phyloP scores from a whole-genome alignment of 371 early-diverging fungal species.

The Lichtheimia ornata region DNA sequence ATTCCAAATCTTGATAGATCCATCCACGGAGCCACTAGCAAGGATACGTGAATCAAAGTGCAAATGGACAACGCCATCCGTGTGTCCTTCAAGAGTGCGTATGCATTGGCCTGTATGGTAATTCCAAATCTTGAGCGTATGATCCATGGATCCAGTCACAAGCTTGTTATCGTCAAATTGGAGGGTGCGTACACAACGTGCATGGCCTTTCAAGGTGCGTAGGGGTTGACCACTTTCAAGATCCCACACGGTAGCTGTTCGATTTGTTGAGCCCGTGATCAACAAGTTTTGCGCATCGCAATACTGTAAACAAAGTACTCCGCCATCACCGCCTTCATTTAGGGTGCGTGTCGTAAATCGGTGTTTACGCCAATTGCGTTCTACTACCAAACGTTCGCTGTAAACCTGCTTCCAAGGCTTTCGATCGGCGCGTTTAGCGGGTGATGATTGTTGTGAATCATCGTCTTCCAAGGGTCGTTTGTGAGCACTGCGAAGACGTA shows the following conservation, averaged over 20 bases:
- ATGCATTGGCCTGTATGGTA: slow-evolving; percentile 88
- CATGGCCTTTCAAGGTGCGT: slow-evolving; percentile 82
- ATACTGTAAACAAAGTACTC: slow-evolving; percentile 80
- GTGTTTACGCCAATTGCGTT: slow-evolving; percentile 82
- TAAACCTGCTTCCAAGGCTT: slow-evolving; percentile 84
- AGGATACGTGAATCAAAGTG: slow-evolving; percentile 84
- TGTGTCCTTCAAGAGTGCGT: slow-evolving; percentile 80
- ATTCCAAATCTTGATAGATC: slow-evolving; percentile 91
- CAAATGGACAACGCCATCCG: slow-evolving; percentile 84
- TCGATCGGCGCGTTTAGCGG: slow-evolving; percentile 9
- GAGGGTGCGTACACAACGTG: slow-evolving; percentile 80
- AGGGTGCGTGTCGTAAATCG: slow-evolving; percentile 41
- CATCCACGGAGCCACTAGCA: slow-evolving; percentile 88
- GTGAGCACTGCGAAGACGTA: slow-evolving; percentile 9
- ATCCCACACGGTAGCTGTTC: slow-evolving; percentile 83
- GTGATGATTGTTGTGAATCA: background rate
- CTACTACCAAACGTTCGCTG: slow-evolving; percentile 78
- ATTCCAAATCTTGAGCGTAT: slow-evolving; percentile 96
- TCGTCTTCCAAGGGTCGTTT: slow-evolving; percentile 17
- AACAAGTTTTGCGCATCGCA: slow-evolving; percentile 73
- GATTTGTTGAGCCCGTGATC: slow-evolving; percentile 84
- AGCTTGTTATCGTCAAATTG: slow-evolving; percentile 85
- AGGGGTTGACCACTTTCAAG: slow-evolving; percentile 74
- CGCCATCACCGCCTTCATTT: slow-evolving; percentile 58
- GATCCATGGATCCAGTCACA: slow-evolving; percentile 90